Percentiles rank a stretch among this genome's conserved stretches.
Evolutionary conservation across 2,329 filamentous ascomycete genomes (phyloP).

Genomic region (Aspergillus nomiae): DNA sequence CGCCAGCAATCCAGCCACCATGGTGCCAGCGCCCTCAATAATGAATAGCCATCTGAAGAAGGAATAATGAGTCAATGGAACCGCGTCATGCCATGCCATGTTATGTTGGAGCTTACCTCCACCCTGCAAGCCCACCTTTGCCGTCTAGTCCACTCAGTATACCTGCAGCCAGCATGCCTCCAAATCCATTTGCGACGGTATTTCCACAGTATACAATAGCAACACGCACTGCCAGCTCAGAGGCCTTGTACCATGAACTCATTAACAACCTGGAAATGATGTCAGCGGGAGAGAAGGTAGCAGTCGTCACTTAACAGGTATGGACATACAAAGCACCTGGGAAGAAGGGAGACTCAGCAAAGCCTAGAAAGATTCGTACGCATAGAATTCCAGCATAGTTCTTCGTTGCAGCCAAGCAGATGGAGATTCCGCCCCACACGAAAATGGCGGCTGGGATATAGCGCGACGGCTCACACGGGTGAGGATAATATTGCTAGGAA

Average conservation of each 20-base stretch:
- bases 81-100: not conserved
- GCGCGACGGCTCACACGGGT: slow-evolving; percentile 29
- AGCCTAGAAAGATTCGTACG: slow-evolving; percentile 32
- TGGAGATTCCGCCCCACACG: slow-evolving; percentile 22
- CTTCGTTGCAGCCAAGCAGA: slow-evolving; percentile 42
- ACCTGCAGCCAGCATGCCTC: slow-evolving; percentile 38
- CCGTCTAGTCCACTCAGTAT: slow-evolving; percentile 39
- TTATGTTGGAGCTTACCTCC: slow-evolving; percentile 24
- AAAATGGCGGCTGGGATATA: slow-evolving; percentile 42
- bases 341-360: slow-evolving; percentile 64
- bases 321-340: slow-evolving; percentile 42
- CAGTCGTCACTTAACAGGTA: no score
- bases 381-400: slow-evolving; percentile 22
- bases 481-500: slow-evolving; percentile 44
- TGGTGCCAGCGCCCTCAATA: slow-evolving; percentile 41
- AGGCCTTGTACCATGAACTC: slow-evolving; percentile 65
- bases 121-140: slow-evolving; percentile 41
- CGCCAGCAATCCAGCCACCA: slow-evolving; percentile 35
- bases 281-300: not conserved
- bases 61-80: not conserved
- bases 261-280: slow-evolving; percentile 20
- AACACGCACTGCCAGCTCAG: slow-evolving; percentile 55
- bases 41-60: slow-evolving; percentile 37
- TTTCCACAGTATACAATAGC: slow-evolving; percentile 49
- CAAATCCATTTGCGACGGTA: slow-evolving; percentile 42